These are phyloP conservation scores for Phytophthora pistaciae DNA, from an alignment of 352 stramenopile genomes.

Conservation along the genomic window DNA sequence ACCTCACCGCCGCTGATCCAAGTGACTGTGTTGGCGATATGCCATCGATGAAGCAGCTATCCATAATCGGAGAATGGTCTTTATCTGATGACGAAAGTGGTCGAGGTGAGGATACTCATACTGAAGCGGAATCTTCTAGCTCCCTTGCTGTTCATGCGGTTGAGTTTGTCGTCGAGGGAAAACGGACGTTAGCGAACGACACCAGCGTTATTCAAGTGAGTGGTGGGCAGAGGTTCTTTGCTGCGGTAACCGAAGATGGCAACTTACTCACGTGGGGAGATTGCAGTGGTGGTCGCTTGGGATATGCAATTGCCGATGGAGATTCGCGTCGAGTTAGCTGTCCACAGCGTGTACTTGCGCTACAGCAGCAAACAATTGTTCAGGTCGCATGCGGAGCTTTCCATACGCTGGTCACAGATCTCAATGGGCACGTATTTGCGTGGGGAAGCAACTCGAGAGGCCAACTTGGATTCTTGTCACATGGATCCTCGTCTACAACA, in stretches of 20 bases:
- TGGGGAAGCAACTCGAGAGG: conserved; percentile 73
- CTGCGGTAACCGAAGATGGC: conserved; percentile 49
- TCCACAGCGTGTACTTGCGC: conserved; percentile 45
- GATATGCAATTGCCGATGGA: conserved; percentile 55
- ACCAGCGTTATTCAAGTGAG: conserved; percentile 47
- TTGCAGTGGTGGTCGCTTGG: conserved; percentile 64
- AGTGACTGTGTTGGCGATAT: conserved; percentile 4
- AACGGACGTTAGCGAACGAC: background rate
- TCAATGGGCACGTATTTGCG: conserved; percentile 80
- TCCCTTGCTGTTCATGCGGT: conserved; percentile 27
- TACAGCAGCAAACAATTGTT: conserved; percentile 50
- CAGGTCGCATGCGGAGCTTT: conserved; percentile 77
- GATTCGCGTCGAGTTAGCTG: conserved; percentile 47
- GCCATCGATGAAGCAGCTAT: conserved; percentile 27
- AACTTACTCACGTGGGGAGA: conserved; percentile 72
- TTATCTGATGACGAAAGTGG: conserved; percentile 20
- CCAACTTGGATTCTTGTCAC: conserved; percentile 55
- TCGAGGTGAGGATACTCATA: background rate
- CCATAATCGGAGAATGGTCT: conserved; percentile 64
- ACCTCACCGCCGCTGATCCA: background rate
- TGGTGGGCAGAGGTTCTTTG: conserved; percentile 70
- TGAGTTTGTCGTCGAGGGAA: conserved; percentile 25
- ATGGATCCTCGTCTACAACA: conserved; percentile 24
- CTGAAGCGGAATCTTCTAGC: background rate
- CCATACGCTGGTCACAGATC: conserved; percentile 70